Conservation (phyloP, 768 basidiomycete species). For the Lactifluus subvellereus region DNA sequence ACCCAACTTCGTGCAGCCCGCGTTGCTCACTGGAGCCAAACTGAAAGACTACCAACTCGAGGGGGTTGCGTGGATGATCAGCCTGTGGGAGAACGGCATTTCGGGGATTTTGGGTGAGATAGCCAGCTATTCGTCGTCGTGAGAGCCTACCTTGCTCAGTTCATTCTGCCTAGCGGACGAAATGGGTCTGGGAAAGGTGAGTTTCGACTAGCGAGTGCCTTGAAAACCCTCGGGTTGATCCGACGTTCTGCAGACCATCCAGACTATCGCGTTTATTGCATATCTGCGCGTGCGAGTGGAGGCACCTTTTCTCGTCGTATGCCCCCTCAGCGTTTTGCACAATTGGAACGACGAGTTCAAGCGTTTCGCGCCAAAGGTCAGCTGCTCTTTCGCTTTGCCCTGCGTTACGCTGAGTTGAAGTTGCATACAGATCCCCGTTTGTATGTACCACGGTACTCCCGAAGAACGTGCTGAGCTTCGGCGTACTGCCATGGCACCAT, state of each 20-base stretch:
- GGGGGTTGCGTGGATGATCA: conserved; percentile 93
- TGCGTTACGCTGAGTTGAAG: neutral
- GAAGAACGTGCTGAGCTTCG: conserved; percentile 77
- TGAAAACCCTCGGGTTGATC: conserved; percentile 9
- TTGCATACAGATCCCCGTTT: conserved; percentile 61
- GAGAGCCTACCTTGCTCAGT: conserved; percentile 17
- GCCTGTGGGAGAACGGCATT: conserved; percentile 78
- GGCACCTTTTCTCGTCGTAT: conserved; percentile 81
- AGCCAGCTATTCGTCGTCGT: neutral
- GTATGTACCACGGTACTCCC: conserved; percentile 86
- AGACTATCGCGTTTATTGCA: conserved; percentile 91
- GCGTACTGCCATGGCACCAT: conserved; percentile 10
- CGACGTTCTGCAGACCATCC: conserved; percentile 62
- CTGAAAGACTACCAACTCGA: conserved; percentile 90
- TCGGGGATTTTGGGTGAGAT: conserved; percentile 67
- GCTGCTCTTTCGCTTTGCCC: conserved; percentile 26
- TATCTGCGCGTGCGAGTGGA: conserved; percentile 73
- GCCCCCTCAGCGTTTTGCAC: conserved; percentile 87
- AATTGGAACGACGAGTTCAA: conserved; percentile 86
- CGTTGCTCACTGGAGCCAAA: conserved; percentile 75
- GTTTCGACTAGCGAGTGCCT: neutral
- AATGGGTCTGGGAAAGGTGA: conserved; percentile 87
- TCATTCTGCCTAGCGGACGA: conserved; percentile 60
- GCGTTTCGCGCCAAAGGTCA: conserved; percentile 75
- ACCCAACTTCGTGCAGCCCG: conserved; percentile 58